Base-by-base conservation (phyloP, 768 basidiomycete species). In the Leucocoprinus sp. region DNA sequence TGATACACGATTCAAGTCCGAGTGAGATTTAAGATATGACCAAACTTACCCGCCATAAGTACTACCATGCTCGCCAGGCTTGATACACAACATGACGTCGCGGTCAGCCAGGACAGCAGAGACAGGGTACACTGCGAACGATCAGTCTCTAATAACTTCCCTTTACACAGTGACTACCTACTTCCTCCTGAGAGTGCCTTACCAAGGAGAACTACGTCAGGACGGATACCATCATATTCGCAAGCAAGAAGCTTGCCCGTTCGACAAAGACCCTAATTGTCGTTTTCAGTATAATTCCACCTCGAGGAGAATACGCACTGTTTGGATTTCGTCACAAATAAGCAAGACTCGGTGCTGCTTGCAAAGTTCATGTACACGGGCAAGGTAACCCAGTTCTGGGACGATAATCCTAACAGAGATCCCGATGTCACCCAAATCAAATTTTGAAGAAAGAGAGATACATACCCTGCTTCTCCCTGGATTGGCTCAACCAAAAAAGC, bases 291-390 rank as follows among this genome's bases (percentile, higher is more conserved):
- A 26, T 12, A 24, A 18, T 4, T 26, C 1, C 27, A n/a, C n/a
- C n/a, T n/a, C n/a, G n/a, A n/a, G n/a, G 24, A 39, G n/a, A 15
- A 49, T 46, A 44, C 69, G 45, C 45, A 89, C 89, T 33, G 96
- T 98, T 65, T 99, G 96, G 51, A 99, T 93, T 64, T 99, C 96
- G 54, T 99, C 96, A 54, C 91, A 93, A 58, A 99, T 98, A 27
- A 99, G 70, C n/a, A 99, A 72, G 0, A 92, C 91, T 39, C 95
- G 91, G 65, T 93, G 80, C 64, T 87, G 78, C 68, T 85, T 86
- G 75, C 96, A 99, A 21, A 97, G 71, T 43, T 74, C 81, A 42
- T 82, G 81, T 21, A 83, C 83, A 53, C 79, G 67, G 23, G 75
- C 60, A 29, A 99, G 75, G 65, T 99, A 99, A 4, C 93, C 93